phyloP scores from a whole-genome alignment of 495 filamentous ascomycete genomes.

The Amphirosellinia nigrospora region DNA sequence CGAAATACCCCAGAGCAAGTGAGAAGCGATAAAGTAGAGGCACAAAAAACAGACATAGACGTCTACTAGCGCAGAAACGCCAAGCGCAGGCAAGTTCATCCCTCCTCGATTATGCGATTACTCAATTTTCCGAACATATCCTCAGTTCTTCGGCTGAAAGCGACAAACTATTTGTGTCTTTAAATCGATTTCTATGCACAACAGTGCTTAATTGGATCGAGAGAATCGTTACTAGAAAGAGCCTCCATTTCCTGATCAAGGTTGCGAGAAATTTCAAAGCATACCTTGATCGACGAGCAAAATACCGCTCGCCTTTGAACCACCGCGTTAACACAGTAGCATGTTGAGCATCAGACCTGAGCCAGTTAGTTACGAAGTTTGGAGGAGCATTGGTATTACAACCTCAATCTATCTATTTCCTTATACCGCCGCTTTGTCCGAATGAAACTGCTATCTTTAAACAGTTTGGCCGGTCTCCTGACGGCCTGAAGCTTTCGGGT shows the following conservation, averaged over 20 bases:
- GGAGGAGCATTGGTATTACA: neutral
- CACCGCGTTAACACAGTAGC: neutral
- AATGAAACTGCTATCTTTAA: neutral
- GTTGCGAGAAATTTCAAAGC: neutral
- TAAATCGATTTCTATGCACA: neutral
- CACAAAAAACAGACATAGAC: neutral
- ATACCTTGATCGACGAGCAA: neutral
- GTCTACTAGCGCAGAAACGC: neutral
- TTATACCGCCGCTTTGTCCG: neutral
- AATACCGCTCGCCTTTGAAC: neutral
- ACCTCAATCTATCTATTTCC: neutral
- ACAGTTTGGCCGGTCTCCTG: neutral
- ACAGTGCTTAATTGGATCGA: neutral
- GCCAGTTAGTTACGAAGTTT: neutral
- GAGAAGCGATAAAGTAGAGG: neutral
- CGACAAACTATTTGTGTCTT: neutral
- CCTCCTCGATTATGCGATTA: neutral
- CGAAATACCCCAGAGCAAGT: neutral
- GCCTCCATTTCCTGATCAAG: neutral
- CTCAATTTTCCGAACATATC: neutral
- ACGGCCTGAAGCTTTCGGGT: neutral
- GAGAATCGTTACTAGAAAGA: neutral
- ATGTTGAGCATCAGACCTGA: neutral
- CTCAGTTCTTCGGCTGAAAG: neutral
- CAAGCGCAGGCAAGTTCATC: neutral